Evolutionary conservation across 306 rosid species (phyloP).

Genomic region (Notholithocarpus densiflorus): DNA sequence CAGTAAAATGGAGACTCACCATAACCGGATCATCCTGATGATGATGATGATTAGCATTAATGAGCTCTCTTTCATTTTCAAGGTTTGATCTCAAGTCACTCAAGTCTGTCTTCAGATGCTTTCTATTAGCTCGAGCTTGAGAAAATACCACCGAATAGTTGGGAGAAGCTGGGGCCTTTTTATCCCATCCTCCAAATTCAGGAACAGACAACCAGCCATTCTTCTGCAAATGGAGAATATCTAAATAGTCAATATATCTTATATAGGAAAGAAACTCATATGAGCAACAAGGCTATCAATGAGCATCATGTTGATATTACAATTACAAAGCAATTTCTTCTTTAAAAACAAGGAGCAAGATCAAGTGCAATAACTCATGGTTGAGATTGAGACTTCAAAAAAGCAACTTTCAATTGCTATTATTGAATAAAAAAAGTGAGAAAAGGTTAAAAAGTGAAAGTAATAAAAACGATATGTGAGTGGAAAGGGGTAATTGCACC

Average conservation of each 20-base stretch:
- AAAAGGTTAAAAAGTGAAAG: too few species aligned
- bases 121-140: constrained; percentile 62
- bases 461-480: too few species aligned
- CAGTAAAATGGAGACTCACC: constrained; percentile 3
- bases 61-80: constrained; percentile 40
- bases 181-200: constrained; percentile 87
- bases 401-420: too few species aligned
- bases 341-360: too few species aligned
- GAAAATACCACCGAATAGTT: constrained; percentile 69
- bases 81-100: constrained; percentile 41
- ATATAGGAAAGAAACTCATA: not conserved
- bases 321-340: not conserved
- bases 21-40: constrained; percentile 25
- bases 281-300: not conserved
- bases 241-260: not conserved
- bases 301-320: not conserved
- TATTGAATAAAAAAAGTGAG: too few species aligned
- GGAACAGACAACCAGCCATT: constrained; percentile 70
- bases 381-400: too few species aligned
- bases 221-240: constrained; percentile 31
- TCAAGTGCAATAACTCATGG: too few species aligned
- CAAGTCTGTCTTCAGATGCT: constrained; percentile 52
- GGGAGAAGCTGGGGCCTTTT: constrained; percentile 39
- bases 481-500: too few species aligned
- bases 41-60: not conserved